Percentiles rank a stretch among this genome's conserved stretches.
Conservation (phyloP, 164 flowering plant species). For the Santalum album region DNA sequence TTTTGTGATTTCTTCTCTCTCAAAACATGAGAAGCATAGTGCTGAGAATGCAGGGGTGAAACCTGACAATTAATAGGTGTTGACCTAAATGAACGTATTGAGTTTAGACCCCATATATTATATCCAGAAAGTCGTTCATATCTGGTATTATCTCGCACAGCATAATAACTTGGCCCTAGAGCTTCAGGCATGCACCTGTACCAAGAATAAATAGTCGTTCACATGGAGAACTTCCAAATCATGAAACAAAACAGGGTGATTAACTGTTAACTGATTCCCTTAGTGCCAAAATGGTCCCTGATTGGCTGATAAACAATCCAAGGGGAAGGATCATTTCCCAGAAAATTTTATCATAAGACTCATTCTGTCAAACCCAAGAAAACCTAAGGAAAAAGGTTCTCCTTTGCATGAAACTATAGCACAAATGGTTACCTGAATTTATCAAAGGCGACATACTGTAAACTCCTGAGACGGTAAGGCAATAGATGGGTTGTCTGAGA, state of each 20-base stretch:
- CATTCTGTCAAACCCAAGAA: not conserved
- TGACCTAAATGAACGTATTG: conserved; percentile 6
- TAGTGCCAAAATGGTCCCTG: not conserved
- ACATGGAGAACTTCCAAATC: not conserved
- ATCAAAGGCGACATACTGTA: conserved; percentile 3
- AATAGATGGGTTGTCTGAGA: conserved; percentile 14
- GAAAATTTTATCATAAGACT: not conserved
- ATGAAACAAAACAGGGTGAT: not conserved
- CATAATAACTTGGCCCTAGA: conserved; percentile 2
- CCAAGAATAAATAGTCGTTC: conserved; percentile 6
- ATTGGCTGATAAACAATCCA: not conserved
- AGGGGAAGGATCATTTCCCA: not conserved
- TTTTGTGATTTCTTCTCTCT: too few species aligned
- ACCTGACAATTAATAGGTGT: not conserved
- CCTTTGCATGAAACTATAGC: not conserved
- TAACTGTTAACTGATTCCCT: not conserved
- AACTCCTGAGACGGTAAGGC: conserved; percentile 5
- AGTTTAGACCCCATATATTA: conserved; percentile 9
- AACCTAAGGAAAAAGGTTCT: not conserved
- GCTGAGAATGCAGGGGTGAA: conserved; percentile 4
- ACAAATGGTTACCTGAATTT: conserved; percentile 13
- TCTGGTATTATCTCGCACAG: conserved; percentile 6
- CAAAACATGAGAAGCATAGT: too few species aligned
- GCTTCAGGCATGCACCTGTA: conserved; percentile 10
- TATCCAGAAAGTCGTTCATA: conserved; percentile 3